These are phyloP conservation scores for Microstegium vimineum DNA, from an alignment of 176 grass and related monocot genomes.

Conservation along the genomic window DNA sequence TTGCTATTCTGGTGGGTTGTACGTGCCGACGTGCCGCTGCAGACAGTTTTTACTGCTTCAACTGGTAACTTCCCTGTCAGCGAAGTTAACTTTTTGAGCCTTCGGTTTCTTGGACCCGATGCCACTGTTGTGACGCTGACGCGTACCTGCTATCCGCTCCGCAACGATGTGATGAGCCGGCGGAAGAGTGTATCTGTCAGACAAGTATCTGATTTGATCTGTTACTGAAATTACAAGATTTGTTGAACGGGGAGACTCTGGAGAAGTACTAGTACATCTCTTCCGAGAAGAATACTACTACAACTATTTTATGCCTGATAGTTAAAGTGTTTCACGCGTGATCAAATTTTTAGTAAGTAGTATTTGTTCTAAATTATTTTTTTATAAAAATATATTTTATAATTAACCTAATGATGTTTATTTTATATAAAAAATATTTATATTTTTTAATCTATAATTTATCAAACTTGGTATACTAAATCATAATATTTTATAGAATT, in stretches of 20 bases:
- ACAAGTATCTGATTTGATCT: background rate
- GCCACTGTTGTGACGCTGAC: constrained; percentile 2
- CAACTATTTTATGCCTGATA: too few relatives aligned
- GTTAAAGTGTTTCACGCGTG: too few relatives aligned
- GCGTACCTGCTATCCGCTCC: background rate
- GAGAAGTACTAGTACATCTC: too few relatives aligned
- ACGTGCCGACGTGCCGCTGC: constrained; percentile 5
- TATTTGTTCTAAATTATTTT: too few relatives aligned
- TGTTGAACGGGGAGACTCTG: background rate
- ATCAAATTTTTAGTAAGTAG: too few relatives aligned
- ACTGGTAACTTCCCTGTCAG: background rate
- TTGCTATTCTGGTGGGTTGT: background rate
- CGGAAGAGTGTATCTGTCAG: background rate
- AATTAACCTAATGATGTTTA: too few relatives aligned
- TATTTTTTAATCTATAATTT: too few relatives aligned
- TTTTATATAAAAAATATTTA: too few relatives aligned
- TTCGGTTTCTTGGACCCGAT: constrained; percentile 24
- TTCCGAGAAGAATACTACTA: too few relatives aligned
- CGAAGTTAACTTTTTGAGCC: constrained; percentile 18
- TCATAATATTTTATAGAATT: too few relatives aligned
- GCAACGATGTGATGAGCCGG: background rate
- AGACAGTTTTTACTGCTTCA: background rate
- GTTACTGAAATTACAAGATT: background rate
- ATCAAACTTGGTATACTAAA: too few relatives aligned
- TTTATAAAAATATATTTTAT: too few relatives aligned